Evolutionary conservation across 2,329 filamentous ascomycete species (phyloP).

Genomic region (Gnomoniopsis sp.): DNA sequence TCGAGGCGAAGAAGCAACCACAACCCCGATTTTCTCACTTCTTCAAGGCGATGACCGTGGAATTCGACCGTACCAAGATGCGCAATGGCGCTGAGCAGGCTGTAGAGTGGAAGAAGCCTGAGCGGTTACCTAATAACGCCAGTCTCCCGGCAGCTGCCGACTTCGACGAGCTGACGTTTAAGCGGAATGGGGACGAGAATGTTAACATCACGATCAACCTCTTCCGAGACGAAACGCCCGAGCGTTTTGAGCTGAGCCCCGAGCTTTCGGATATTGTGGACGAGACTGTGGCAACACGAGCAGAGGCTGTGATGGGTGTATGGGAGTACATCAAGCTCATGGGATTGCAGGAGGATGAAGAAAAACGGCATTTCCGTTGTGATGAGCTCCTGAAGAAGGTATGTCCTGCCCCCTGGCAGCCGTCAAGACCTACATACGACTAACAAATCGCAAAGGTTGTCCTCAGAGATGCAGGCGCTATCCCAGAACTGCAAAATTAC

Average conservation of each 20-base stretch:
- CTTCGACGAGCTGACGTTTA: slow-evolving; percentile 89
- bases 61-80: slow-evolving; percentile 63
- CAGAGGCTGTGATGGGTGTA: slow-evolving; percentile 83
- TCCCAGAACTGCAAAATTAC: slow-evolving; percentile 80
- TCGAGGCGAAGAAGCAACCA: slow-evolving; percentile 37
- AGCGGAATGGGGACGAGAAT: slow-evolving; percentile 88
- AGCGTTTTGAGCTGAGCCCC: slow-evolving; percentile 77
- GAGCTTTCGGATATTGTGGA: slow-evolving; percentile 82
- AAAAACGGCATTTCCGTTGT: slow-evolving; percentile 88
- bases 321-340: slow-evolving; percentile 93
- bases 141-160: slow-evolving; percentile 65
- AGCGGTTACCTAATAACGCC: slow-evolving; percentile 46
- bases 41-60: slow-evolving; percentile 75
- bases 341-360: slow-evolving; percentile 88
- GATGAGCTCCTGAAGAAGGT: slow-evolving; percentile 79
- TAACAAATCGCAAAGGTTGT: slow-evolving; percentile 55
- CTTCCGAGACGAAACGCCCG: slow-evolving; percentile 77
- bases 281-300: slow-evolving; percentile 79
- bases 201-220: slow-evolving; percentile 88
- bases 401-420: slow-evolving; percentile 25
- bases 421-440: background rate
- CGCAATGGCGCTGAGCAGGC: slow-evolving; percentile 52
- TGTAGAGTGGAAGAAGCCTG: slow-evolving; percentile 87
- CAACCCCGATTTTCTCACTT: slow-evolving; percentile 68
- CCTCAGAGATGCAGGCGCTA: slow-evolving; percentile 71